These are phyloP conservation scores for Tephrocybe sp. DNA, from an alignment of 768 basidiomycete genomes.

Conservation along the genomic window DNA sequence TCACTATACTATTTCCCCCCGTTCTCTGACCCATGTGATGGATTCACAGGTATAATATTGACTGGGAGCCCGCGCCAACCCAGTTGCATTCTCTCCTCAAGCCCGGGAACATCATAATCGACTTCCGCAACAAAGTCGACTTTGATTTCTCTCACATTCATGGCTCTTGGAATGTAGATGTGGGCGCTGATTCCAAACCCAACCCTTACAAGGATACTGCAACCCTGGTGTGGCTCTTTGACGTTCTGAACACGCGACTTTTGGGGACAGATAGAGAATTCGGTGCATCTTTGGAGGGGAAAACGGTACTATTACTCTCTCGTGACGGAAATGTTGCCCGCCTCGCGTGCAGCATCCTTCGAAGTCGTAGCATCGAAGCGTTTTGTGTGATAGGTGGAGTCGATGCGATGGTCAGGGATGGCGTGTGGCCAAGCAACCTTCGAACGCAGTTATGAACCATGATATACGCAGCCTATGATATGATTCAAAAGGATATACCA, in stretches of 20 bases:
- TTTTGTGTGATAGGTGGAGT: no score
- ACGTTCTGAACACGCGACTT: constrained; percentile 16
- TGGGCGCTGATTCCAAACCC: constrained; percentile 11
- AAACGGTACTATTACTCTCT: constrained; percentile 17
- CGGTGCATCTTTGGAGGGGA: constrained; percentile 11
- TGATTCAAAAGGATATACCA: no score
- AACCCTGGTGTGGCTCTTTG: constrained; percentile 20
- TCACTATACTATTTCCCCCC: no score
- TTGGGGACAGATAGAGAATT: constrained; percentile 13
- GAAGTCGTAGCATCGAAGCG: no score
- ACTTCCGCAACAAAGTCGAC: constrained; percentile 16
- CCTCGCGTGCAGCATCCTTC: constrained; percentile 20
- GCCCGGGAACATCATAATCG: constrained; percentile 11
- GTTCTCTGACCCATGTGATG: no score
- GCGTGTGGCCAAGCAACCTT: no score
- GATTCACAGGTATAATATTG: background rate
- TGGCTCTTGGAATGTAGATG: constrained; percentile 16
- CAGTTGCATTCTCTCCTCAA: background rate
- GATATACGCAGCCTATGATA: no score
- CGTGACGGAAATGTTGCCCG: constrained; percentile 20
- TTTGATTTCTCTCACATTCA: constrained; percentile 18
- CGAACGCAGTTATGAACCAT: no score
- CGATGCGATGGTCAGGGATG: no score
- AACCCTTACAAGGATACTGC: constrained; percentile 24
- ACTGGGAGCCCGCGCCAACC: no score